phyloP scores from a whole-genome alignment of 768 basidiomycete genomes.

The Fomitopsis pulvina region DNA sequence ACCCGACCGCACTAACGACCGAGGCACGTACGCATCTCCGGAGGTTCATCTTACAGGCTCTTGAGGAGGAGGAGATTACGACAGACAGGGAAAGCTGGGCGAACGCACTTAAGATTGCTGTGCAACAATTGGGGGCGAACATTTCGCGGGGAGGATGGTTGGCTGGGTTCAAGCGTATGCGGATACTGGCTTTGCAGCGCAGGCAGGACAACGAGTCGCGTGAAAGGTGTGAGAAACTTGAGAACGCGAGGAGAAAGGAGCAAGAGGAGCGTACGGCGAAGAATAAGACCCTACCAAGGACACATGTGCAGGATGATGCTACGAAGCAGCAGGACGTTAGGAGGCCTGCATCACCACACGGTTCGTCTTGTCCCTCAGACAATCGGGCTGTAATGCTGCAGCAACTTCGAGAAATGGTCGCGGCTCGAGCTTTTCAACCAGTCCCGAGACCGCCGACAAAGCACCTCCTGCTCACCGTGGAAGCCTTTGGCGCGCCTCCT shows the following conservation, averaged over 20 bases:
- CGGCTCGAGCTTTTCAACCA: conserved; percentile 21
- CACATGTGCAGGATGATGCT: conserved; percentile 8
- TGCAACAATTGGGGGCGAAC: conserved; percentile 39
- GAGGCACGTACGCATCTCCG: conserved; percentile 21
- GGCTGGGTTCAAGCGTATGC: conserved; percentile 33
- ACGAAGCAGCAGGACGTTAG: conserved; percentile 4
- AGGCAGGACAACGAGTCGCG: conserved; percentile 22
- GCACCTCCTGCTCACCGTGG: conserved; percentile 48
- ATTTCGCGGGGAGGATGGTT: conserved; percentile 41
- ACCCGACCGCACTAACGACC: conserved; percentile 15
- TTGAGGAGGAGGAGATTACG: conserved; percentile 17
- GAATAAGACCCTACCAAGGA: conserved; percentile 7
- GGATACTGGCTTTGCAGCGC: conserved; percentile 20
- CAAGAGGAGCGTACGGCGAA: conserved; percentile 11
- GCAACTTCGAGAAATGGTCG: conserved; percentile 20
- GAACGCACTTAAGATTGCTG: conserved; percentile 35
- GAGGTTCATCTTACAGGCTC: conserved; percentile 17
- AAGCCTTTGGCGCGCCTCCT: conserved; percentile 24
- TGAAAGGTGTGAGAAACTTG: conserved; percentile 14
- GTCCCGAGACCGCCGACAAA: conserved; percentile 27
- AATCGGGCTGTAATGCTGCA: conserved; percentile 11
- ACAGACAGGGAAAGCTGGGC: conserved; percentile 34
- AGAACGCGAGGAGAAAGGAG: conserved; percentile 16
- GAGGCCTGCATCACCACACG: neutral
- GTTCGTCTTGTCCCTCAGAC: neutral